Base-by-base conservation (phyloP, 2,329 filamentous ascomycete species). In the Rhynchosporium agropyri region DNA sequence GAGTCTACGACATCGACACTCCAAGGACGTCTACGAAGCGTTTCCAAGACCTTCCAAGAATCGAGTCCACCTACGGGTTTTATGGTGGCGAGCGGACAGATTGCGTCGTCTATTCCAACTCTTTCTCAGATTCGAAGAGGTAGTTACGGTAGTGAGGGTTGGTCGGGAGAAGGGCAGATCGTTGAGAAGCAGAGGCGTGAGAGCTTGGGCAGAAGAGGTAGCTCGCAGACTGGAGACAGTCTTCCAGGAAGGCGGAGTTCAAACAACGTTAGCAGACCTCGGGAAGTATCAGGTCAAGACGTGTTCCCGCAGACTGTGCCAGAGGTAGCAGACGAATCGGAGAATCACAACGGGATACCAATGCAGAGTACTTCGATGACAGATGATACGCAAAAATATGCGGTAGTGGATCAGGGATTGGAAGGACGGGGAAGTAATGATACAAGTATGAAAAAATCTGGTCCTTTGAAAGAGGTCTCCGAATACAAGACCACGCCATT, bases 21-120 rank as follows among this genome's bases (percentile, higher is more conserved):
- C 38, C 43, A 64, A 62, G 65, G 59, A 26, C 72, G 72, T 29
- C 46, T 74, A 26, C 71, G 73, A 43, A 69, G 68, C 56, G 73
- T 68, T 13, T 74, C 72, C 1, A 69, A 70, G 58, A 69, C 66
- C 4, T 83, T 84, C 63, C 76, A 77, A 60, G 76, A 79, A 53
- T 83, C 81, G 4, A 77, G 76, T 12, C 74, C 79, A 10, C 81
- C 80, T 1, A 75, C 75, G 54, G 80, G 80, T 10, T 81, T 83
- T 69, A 77, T 79, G 64, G 77, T 80, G 13, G 80, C 80, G 15
- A 80, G 80, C 0, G 77, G 79, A 45, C 75, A 77, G 40, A 76
- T 82, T 59, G 78, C 68, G n/a, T 69, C 72, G 3, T 63, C 64
- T n/a, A 63, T 72, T 42, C 72, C 72, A 65, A 69, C 72, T 7